Evolutionary conservation across 2,329 filamentous ascomycete species (phyloP), one percentile per base, ranked within the genome.

Genomic region (Westerdykella sp.): DNA sequence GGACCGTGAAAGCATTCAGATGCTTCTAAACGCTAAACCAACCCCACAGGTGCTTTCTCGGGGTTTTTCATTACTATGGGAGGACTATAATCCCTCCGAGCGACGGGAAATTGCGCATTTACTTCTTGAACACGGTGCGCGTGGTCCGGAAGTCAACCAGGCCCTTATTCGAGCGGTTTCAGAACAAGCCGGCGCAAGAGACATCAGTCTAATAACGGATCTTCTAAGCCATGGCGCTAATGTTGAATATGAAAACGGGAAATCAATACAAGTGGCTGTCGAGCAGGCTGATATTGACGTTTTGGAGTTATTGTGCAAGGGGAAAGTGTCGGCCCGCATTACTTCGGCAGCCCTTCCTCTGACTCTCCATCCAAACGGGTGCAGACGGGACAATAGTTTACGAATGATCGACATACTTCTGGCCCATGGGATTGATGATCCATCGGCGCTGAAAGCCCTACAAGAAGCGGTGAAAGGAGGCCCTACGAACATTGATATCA

Each of bases 391-490:
- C 4, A 42, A 43, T 16, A 60, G 60, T 28, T 12, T 56, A 13
- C 42, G 51, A 7, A 51, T 66, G 16, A 49, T 65, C n/a, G 53
- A 64, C 13, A 34, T 59, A 34, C 48, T 66, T 14, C 40, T 65
- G 2, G 45, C 44, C 3, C 42, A 57, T 25, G 57, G 55, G 3
- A 37, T 56, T 7, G 57, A 65, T 36, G 53, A 59, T 34, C 42
- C 46, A 12, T 38, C 50, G n/a, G 55, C 55, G 9, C 39, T 50
- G 6, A 47, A 54, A 44, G 42, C 58, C 3, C 43, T 65, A 4
- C 47, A 51, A n/a, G 48, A 57, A 15, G 60, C 62, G 7, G 53
- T 64, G 6, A 48, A 49, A 35, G 62, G 59, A 7, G 62, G 63
- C 1, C 46, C 52, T 5, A 40, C 49, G 7, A 66, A 66, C 34